Percentiles rank a stretch among this genome's conserved stretches.
phyloP scores from a whole-genome alignment of 2,329 filamentous ascomycete species.

The Chaetomium strumarium region DNA sequence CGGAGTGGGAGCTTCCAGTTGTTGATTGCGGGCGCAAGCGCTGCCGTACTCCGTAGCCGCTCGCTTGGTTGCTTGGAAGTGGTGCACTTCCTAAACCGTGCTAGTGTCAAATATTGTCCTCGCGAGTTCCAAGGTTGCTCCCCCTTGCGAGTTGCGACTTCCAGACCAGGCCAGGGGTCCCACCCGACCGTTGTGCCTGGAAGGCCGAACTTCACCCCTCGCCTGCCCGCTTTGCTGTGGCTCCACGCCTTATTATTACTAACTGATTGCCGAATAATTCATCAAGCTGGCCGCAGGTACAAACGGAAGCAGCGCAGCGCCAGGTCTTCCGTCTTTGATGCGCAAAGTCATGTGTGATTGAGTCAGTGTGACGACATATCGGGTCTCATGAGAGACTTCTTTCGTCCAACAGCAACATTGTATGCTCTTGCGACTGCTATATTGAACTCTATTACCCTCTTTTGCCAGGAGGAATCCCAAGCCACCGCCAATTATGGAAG shows the following conservation, averaged over 20 bases:
- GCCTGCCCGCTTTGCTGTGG: background rate
- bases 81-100: conserved; percentile 15
- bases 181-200: background rate
- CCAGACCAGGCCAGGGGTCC: conserved; percentile 6
- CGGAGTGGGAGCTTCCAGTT: conserved; percentile 12
- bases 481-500: background rate
- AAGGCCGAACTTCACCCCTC: background rate
- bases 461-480: background rate
- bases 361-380: too few relatives aligned
- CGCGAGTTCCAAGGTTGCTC: background rate
- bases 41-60: conserved; percentile 21
- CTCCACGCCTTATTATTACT: too few relatives aligned
- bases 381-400: too few relatives aligned
- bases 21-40: conserved; percentile 21
- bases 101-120: conserved; percentile 18
- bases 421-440: too few relatives aligned
- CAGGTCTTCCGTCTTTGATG: background rate
- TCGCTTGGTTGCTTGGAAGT: conserved; percentile 16
- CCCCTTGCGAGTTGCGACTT: background rate
- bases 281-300: background rate
- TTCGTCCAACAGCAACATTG: too few relatives aligned
- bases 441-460: background rate
- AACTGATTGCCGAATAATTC: too few relatives aligned
- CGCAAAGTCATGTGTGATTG: background rate
- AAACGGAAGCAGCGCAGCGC: background rate